Base-by-base conservation (phyloP, 441 rosid genomes). In the Arabidopsis lyrata region DNA sequence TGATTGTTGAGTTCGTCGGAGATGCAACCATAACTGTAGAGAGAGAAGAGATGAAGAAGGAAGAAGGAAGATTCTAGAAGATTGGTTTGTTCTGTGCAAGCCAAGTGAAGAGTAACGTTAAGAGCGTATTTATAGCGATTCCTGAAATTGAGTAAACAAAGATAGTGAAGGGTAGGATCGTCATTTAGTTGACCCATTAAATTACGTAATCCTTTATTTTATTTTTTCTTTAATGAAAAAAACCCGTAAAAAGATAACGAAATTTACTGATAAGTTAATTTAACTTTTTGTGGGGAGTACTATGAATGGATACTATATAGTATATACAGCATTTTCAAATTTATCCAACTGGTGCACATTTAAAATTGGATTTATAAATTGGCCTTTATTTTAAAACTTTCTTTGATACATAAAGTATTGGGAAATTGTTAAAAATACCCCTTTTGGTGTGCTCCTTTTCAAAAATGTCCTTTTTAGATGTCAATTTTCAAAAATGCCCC, bases 1-100 rank as follows among this genome's bases (percentile, higher is more conserved):
- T 93, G 85, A 93, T 78, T 62, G 84, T 69, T 63, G 86, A 14
- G 66, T 83, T 77, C 52, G 48, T 65, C 44, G 66, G 60, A 66
- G 72, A 74, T 27, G 16, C 20, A 57, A 72, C 80, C 81, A 72
- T 77, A 44, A 14, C 39, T 77, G 9, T 2, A 45, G 8, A 45
- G 27, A 67, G 42, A 75, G 35, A 42, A 35, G 16, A 6, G 47
- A 22, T 59, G 63, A 59, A 66, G 14, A 66, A n/a, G 6, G 63
- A 59, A 66, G 14, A 66, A n/a, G 6, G 3, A 59, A 62, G 66
- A 9, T 14, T 56, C 65, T 55, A 62, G 79, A 53, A 45, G 79
- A 22, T 70, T 75, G 79, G 52, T 64, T 75, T 76, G 76, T 64
- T 48, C 72, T 76, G 4, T 70, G 67, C 72, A 76, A 76, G 68